A percentile compares a stretch with the other conserved stretches of the same genome.
Evolutionary conservation across 169 alveolate genomes (phyloP).

Genomic region (Plasmodium vivax): DNA sequence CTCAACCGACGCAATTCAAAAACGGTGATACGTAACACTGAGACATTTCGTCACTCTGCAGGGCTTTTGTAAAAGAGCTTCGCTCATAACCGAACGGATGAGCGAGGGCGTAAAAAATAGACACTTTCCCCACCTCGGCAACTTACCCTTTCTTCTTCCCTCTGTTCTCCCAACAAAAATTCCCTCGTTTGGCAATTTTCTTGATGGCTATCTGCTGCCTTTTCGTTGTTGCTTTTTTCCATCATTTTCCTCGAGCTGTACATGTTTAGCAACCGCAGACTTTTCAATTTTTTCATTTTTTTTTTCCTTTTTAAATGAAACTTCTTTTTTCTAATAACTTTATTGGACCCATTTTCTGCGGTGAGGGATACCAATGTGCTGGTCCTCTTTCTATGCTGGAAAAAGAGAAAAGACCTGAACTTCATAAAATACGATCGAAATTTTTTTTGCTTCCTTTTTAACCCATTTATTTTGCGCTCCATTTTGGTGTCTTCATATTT

Average conservation of each 20-base stretch:
- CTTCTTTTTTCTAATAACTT: slow-evolving; percentile 8
- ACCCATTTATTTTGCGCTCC: background rate
- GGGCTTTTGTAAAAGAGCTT: background rate
- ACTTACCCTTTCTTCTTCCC: slow-evolving; percentile 31
- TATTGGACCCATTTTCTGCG: background rate
- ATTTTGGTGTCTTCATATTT: background rate
- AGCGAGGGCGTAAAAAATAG: background rate
- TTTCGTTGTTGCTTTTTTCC: background rate
- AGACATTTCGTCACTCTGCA: background rate
- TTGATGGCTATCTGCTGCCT: background rate
- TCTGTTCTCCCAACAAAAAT: slow-evolving; percentile 39
- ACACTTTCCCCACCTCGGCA: background rate
- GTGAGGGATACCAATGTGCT: background rate
- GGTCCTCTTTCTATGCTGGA: background rate
- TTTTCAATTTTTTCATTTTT: slow-evolving; percentile 37
- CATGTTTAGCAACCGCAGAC: slow-evolving; percentile 15
- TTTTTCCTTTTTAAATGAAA: slow-evolving; percentile 22
- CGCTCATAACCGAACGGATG: background rate
- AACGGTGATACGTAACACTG: background rate
- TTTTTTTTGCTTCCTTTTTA: slow-evolving; percentile 8
- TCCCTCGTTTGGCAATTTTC: slow-evolving; percentile 2
- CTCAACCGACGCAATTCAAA: background rate
- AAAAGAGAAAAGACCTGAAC: slow-evolving; percentile 23
- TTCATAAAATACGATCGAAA: slow-evolving; percentile 33
- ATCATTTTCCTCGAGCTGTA: background rate